Percentiles rank a stretch among this genome's conserved stretches.
phyloP scores from a whole-genome alignment of 805 yeast species.

The Saturnispora hagleri region DNA sequence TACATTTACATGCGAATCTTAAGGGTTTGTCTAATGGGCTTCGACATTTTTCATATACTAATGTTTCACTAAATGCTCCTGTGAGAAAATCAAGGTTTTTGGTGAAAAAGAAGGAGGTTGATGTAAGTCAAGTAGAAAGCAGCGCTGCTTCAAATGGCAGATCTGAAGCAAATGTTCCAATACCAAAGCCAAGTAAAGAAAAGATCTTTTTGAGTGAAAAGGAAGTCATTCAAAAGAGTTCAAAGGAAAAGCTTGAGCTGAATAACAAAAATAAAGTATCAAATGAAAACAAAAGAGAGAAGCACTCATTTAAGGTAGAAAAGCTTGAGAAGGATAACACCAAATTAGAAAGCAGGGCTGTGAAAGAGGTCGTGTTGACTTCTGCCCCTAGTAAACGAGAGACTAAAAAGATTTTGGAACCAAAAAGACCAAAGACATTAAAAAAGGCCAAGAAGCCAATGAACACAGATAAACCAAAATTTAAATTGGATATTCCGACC shows the following conservation, averaged over 20 bases:
- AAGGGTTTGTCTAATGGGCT: neutral
- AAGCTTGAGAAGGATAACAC: neutral
- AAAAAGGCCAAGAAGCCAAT: constrained; percentile 6
- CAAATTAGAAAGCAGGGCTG: neutral
- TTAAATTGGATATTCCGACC: constrained; percentile 48
- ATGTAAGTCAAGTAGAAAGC: neutral
- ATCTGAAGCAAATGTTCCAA: neutral
- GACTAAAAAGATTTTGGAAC: constrained; percentile 2
- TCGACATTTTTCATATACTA: neutral
- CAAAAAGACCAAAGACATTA: constrained; percentile 5
- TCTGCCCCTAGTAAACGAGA: constrained; percentile 1
- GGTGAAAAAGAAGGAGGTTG: neutral
- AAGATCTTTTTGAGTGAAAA: neutral
- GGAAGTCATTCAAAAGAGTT: neutral
- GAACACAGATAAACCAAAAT: constrained; percentile 10
- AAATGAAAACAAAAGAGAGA: neutral
- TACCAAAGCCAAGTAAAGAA: neutral
- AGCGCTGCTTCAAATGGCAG: neutral
- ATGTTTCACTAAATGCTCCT: neutral
- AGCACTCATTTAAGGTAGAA: neutral
- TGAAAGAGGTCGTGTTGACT: constrained; percentile 1
- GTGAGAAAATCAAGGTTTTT: constrained; percentile 5
- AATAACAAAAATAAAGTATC: neutral
- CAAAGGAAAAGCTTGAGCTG: neutral
- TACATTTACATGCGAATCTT: neutral